Conservation (phyloP, 2,329 filamentous ascomycete genomes). For the Colletotrichum musae region DNA sequence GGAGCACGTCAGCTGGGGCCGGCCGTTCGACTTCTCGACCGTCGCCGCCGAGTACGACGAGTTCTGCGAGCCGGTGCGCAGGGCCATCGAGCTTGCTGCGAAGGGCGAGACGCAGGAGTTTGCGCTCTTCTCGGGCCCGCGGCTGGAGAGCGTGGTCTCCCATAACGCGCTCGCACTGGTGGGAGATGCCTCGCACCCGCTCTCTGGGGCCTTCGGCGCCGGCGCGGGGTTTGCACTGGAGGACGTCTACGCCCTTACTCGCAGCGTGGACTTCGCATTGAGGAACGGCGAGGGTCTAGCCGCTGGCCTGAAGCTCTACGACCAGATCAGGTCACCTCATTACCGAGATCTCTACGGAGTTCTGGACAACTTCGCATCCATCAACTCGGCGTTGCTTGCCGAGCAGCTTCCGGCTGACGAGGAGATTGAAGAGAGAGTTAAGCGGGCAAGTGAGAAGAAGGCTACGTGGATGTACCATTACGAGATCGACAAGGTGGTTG, state of each 20-base stretch:
- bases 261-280: slow-evolving; percentile 46
- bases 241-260: slow-evolving; percentile 47
- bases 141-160: slow-evolving; percentile 47
- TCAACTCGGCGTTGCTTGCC: slow-evolving; percentile 40
- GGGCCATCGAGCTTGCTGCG: slow-evolving; percentile 47
- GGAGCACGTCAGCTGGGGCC: slow-evolving; percentile 50
- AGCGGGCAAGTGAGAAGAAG: slow-evolving; percentile 43
- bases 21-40: slow-evolving; percentile 41
- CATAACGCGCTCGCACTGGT: slow-evolving; percentile 59
- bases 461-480: slow-evolving; percentile 49
- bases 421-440: slow-evolving; percentile 46
- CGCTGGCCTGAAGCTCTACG: slow-evolving; percentile 46
- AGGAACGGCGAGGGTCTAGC: slow-evolving; percentile 36
- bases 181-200: slow-evolving; percentile 69
- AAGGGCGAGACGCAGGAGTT: slow-evolving; percentile 48
- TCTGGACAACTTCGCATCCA: slow-evolving; percentile 44
- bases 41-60: slow-evolving; percentile 46
- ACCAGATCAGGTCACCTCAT: slow-evolving; percentile 48
- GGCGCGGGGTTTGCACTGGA: slow-evolving; percentile 57
- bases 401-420: slow-evolving; percentile 42
- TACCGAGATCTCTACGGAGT: slow-evolving; percentile 47
- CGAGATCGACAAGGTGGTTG: slow-evolving; percentile 42
- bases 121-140: slow-evolving; percentile 48
- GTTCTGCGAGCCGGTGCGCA: slow-evolving; percentile 50
- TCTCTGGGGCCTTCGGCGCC: slow-evolving; percentile 61